Evolutionary conservation across 768 basidiomycete genomes (phyloP), one percentile per base, ranked within the genome.

Genomic region (Lactarius akahatsu): DNA sequence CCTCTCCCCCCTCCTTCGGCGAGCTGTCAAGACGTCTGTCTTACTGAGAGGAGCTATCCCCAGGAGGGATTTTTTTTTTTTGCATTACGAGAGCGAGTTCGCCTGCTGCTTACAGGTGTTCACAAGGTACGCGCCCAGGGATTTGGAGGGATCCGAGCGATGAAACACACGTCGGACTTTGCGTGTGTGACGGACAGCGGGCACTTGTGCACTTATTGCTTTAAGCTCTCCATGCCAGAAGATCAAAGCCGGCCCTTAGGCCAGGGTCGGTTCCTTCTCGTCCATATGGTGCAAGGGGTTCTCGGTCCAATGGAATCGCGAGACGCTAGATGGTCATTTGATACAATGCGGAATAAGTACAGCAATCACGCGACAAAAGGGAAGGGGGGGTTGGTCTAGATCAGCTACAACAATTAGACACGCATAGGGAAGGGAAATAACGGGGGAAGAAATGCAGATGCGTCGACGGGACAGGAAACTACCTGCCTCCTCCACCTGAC

Each of bases 341-440:
- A 72, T 73, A 77, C 76, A 78, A 45, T 55, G 67, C 72, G 69
- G 23, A 61, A 72, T 73, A 76, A 73, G 71, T 77, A 78, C 74
- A 76, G 69, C 72, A 76, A 71, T 72, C 65, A 75, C 63, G 69
- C 23, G 47, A 50, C 26, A 23, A 26, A 38, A 4, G 32, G 32
- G 45, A 11, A 13, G 20, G 45, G 3, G 30, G 47, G 6, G 36
- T 47, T 40, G 64, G 62, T 72, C 71, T 72, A 40, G 66, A 61
- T 58, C 66, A 56, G 57, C 66, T 67, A 61, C 59, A 68, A 61
- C 59, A 68, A 70, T 63, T 68, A 61, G 58, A 69, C 50, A 61
- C 28, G 10, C 26, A 40, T 23, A 54, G 30, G 23, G 57, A 40
- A 23, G 57, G 57, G 36, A n/a, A 36, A 7, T 2, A 41, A 38